phyloP scores from a whole-genome alignment of 202 grass and related monocot species.

The Hordeum pubiflorum region DNA sequence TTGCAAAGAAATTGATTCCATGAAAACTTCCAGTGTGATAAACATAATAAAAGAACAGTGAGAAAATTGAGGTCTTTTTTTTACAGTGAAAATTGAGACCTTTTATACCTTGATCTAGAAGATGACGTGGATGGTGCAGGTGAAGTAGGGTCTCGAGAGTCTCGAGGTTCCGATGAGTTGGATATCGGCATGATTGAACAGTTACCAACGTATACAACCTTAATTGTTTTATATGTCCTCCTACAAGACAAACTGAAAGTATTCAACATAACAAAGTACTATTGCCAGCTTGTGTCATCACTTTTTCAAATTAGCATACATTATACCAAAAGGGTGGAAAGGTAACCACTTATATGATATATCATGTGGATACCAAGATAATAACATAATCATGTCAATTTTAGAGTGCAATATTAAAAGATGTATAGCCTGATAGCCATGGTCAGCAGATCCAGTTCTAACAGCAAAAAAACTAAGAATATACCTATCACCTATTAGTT shows the following conservation, averaged over 20 bases:
- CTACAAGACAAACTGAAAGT: conserved; percentile 7
- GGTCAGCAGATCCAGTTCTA: not conserved
- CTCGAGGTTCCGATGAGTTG: conserved; percentile 31
- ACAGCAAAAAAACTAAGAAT: not conserved
- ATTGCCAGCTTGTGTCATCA: not conserved
- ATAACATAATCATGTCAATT: not conserved
- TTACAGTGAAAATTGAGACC: not conserved
- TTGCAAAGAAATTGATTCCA: not conserved
- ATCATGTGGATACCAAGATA: conserved; percentile 18
- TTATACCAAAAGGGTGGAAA: not conserved
- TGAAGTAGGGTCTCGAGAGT: conserved; percentile 41
- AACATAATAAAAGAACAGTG: not conserved
- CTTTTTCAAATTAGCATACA: not conserved
- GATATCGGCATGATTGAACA: conserved; percentile 47
- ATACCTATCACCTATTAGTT: not conserved
- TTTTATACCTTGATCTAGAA: conserved; percentile 67
- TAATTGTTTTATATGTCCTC: conserved; percentile 20
- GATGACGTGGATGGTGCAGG: conserved; percentile 59
- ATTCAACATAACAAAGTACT: conserved; percentile 20
- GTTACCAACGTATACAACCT: conserved; percentile 8
- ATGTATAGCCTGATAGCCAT: conserved; percentile 2
- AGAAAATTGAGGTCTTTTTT: not conserved
- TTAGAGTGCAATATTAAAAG: not conserved
- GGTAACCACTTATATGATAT: not conserved
- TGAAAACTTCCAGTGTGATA: not conserved